Evolutionary conservation across 306 rosid genomes (phyloP), one percentile per base, ranked within the genome.

Genomic region (Alnus rubra): DNA sequence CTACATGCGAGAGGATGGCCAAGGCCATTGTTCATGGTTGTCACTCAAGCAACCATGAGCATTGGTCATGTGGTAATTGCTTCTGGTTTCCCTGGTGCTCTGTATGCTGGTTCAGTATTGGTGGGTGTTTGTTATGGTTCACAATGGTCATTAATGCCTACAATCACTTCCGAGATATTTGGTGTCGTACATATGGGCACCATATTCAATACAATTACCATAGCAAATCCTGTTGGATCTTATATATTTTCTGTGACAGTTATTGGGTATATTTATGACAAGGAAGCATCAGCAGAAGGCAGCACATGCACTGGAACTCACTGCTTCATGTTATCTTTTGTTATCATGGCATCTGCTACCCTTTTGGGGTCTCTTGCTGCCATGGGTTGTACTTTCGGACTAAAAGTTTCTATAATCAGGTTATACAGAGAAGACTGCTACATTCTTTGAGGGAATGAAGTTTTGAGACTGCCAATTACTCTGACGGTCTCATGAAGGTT

Each of bases 271-370:
- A 55, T 83, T 16, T 83, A 79, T 49, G 81, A 83, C 73, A 47
- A 71, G 37, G 78, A 83, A 76, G 81, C 75, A 10, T 83, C 78
- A 23, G 58, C 59, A 8, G 83, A 73, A 69, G 83, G 82, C 71
- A 78, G 78, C 55, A 78, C 67, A 18, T 89, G 93, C 77, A 16
- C 50, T 35, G 91, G 91, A 62, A 71, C 81, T 80, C 91, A 74
- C 69, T 89, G 93, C 81, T 89, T 89, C 73, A 80, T 79, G 88
- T 28, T 86, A 13, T 78, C 88, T 64, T 89, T 87, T 79, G 62
- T 89, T 23, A 84, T 87, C 49, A 87, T 89, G 93, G 91, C 91
- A 12, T 68, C 75, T 69, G 88, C 93, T 18, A 54, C 87, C 71
- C 11, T 87, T 33, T 4, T 89, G 28, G 93, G 91, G 75, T 86